Conservation (phyloP, 495 filamentous ascomycete species). For the Ramalina peruviana region DNA sequence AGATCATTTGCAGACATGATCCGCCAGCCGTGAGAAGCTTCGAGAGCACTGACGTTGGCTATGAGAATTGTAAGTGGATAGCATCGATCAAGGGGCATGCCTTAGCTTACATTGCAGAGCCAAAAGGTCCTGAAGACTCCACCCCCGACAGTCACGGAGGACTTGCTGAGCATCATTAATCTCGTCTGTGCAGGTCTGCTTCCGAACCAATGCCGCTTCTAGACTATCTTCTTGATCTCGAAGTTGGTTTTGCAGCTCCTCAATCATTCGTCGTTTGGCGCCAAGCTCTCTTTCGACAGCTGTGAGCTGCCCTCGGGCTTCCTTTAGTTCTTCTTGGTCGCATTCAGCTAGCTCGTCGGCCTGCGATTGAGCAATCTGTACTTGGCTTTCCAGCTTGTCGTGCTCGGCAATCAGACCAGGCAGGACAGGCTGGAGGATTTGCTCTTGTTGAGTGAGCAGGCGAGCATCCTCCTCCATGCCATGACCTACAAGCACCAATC, state of each 20-base stretch:
- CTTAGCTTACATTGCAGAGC: constrained; percentile 49
- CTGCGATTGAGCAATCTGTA: constrained; percentile 48
- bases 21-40: constrained; percentile 61
- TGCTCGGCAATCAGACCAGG: constrained; percentile 46
- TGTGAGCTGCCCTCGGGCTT: constrained; percentile 48
- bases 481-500: constrained; percentile 55
- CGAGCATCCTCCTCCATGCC: constrained; percentile 66
- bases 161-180: constrained; percentile 76
- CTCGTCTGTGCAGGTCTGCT: constrained; percentile 51
- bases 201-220: constrained; percentile 44
- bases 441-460: constrained; percentile 51
- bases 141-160: constrained; percentile 76
- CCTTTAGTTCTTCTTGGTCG: constrained; percentile 63
- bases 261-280: constrained; percentile 49
- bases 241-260: constrained; percentile 47
- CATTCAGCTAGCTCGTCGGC: constrained; percentile 65
- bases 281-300: constrained; percentile 52
- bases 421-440: constrained; percentile 46
- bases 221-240: constrained; percentile 48
- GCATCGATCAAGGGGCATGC: background rate
- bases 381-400: constrained; percentile 44
- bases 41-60: constrained; percentile 56
- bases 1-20: constrained; percentile 49
- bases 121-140: constrained; percentile 66
- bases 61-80: constrained; percentile 6